Evolutionary conservation across 2,329 filamentous ascomycete species (phyloP).

Genomic region (Emergomyces orientalis): DNA sequence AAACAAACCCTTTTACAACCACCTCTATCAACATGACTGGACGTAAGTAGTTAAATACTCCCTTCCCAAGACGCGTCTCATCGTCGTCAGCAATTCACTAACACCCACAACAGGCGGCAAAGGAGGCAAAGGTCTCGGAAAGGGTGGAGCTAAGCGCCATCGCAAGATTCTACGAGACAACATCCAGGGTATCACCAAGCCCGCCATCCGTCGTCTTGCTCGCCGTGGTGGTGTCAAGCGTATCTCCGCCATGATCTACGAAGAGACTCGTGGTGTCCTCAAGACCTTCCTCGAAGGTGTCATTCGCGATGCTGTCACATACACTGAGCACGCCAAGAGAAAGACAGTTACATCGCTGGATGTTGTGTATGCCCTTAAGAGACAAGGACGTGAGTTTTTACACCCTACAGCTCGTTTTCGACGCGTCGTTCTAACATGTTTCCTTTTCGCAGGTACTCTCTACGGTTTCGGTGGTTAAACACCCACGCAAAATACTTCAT

Average conservation of each 20-base stretch:
- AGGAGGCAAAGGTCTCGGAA: constrained; percentile 95
- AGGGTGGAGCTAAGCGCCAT: constrained; percentile 97
- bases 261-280: constrained; percentile 71
- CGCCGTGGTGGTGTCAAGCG: constrained; percentile 99
- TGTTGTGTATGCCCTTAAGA: constrained; percentile 55
- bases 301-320: constrained; percentile 70
- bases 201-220: constrained; percentile 94
- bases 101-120: constrained; percentile 61
- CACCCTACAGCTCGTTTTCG: constrained; percentile 14
- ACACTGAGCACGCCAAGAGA: constrained; percentile 75
- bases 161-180: constrained; percentile 99
- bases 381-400: constrained; percentile 46
- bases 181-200: constrained; percentile 99
- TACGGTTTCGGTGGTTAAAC: constrained; percentile 84
- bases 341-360: constrained; percentile 48
- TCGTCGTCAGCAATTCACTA: constrained; percentile 11
- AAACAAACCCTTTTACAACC: constrained; percentile 16
- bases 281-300: constrained; percentile 78
- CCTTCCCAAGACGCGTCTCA: constrained; percentile 8
- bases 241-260: constrained; percentile 94
- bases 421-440: constrained; percentile 11
- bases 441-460: constrained; percentile 49
- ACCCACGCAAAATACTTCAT: constrained; percentile 14
- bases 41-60: constrained; percentile 42
- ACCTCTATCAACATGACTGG: constrained; percentile 48